Evolutionary conservation across 2,329 filamentous ascomycete genomes (phyloP), one percentile per base, ranked within the genome.

Genomic region (Elsinoe fawcettii): DNA sequence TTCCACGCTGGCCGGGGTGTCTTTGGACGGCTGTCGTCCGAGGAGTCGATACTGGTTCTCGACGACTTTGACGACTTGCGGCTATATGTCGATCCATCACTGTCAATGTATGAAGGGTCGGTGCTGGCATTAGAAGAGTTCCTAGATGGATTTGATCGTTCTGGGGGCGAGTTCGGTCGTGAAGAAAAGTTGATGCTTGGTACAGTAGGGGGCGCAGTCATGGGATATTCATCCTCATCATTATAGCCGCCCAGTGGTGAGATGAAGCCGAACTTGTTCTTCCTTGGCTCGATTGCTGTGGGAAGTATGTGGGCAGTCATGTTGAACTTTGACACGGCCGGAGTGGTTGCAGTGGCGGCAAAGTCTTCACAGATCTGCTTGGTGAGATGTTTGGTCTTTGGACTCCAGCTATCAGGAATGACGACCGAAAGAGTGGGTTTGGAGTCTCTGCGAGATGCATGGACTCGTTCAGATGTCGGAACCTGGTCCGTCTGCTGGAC

Each of bases 61-160:
- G 72, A 74, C n/a, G 71, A 72, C 14, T 63, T 63, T 44, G 72
- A 74, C 14, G 71, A 72, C 12, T 63, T 63, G 41, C 61, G 63
- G 62, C 73, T 76, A 60, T 72, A 69, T 27, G 64, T 60, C 6
- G 74, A 75, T 7, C 67, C 70, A 16, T 67, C 64, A 56, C 54
- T 56, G 12, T 56, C 41, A 16, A 56, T 43, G 20, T 30, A 56
- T 16, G 54, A 56, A 11, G 39, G 54, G n/a, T 56, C 54, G 5
- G 54, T 47, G 30, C 54, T 56, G 14, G 39, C 30, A 34, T 46
- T 49, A 11, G 54, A 56, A 36, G 53, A 55, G 32, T 53, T 53
- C 14, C 49, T 53, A 3, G 49, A 53, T 25, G 49, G 49, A 25
- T 53, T 53, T 8, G 32, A 53, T 12, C 49, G 49, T 37, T 53